Evolutionary conservation across 257 asterid species (phyloP), one percentile per base, ranked within the genome.

Genomic region (Lycium barbarum): DNA sequence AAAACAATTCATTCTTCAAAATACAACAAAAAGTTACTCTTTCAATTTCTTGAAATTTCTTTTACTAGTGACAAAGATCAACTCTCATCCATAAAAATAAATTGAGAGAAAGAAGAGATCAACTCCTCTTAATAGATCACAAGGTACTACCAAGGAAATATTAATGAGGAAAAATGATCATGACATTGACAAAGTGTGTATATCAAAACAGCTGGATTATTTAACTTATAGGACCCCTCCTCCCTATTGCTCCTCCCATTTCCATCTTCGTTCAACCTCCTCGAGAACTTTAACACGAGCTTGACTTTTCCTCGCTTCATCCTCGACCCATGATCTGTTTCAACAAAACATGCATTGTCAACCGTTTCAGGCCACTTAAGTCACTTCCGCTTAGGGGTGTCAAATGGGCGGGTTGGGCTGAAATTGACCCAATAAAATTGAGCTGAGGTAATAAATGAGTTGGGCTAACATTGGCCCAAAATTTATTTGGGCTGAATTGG

Each of bases 251-350:
- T 89, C 81, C 67, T 91, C 92, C 99, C 99, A 97, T 88, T 85
- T 97, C 99, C 99, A 95, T 87, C 98, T 91, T 78, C 92, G 92
- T 15, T 89, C 92, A 78, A 95, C 98, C 85, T 93, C 94, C 90
- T 85, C 92, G 2, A 97, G 96, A 84, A 97, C 90, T 87, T 93
- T 92, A 13, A 94, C 93, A 8, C 98, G 97, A 49, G 90, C 88
- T 84, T 90, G 96, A 90, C 94, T 94, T 88, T 92, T 97, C 79
- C 90, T 90, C 9, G 97, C 99, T 88, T 97, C 99, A 8, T 94
- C 98, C 88, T 92, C 97, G n/a, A 95, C 90, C 99, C 98, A 97
- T 51, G 97, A 93, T 86, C 99, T 97, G 93, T 80, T 33, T 78
- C 33, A 33, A 78, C 4, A 78, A 78, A 78, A 78, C 82, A 78